These are phyloP conservation scores for Phialophora macrospora DNA, from an alignment of 2,329 filamentous ascomycete species.

Conservation along the genomic window DNA sequence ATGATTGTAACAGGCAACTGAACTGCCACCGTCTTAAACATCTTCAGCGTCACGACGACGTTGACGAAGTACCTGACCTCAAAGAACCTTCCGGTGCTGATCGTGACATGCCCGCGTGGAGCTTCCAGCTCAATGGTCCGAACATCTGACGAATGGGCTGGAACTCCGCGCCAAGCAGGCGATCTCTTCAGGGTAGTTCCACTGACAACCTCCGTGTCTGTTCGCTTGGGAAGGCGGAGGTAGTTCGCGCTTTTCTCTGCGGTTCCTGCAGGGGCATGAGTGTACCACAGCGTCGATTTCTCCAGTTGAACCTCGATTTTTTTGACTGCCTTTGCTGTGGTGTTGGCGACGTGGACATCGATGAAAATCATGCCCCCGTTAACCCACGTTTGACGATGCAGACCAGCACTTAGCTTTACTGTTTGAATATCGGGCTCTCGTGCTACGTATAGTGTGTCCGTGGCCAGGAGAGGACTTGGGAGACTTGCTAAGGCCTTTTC, in stretches of 20 bases:
- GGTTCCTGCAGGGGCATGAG: constrained; percentile 54
- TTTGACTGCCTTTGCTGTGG: constrained; percentile 53
- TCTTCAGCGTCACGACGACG: constrained; percentile 52
- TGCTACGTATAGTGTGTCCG: constrained; percentile 53
- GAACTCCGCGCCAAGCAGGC: constrained; percentile 55
- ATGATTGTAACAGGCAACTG: constrained; percentile 62
- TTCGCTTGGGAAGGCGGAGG: constrained; percentile 59
- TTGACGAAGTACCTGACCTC: constrained; percentile 63
- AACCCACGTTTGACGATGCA: constrained; percentile 64
- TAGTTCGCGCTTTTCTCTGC: constrained; percentile 56
- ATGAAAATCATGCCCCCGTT: constrained; percentile 61
- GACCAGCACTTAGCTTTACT: constrained; percentile 56
- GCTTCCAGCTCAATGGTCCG: constrained; percentile 18
- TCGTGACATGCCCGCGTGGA: constrained; percentile 32
- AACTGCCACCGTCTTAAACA: constrained; percentile 57
- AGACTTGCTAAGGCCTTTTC: constrained; percentile 61
- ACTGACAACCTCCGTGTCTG: constrained; percentile 55
- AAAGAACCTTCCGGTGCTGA: constrained; percentile 57
- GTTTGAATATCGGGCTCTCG: constrained; percentile 50
- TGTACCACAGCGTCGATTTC: constrained; percentile 41
- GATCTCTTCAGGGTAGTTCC: constrained; percentile 52
- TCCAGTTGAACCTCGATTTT: constrained; percentile 59
- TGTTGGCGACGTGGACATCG: constrained; percentile 59
- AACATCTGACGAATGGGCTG: constrained; percentile 34
- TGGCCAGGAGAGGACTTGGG: constrained; percentile 44